These are phyloP conservation scores for Dryas drummondii DNA, from an alignment of 306 rosid genomes.

Conservation along the genomic window DNA sequence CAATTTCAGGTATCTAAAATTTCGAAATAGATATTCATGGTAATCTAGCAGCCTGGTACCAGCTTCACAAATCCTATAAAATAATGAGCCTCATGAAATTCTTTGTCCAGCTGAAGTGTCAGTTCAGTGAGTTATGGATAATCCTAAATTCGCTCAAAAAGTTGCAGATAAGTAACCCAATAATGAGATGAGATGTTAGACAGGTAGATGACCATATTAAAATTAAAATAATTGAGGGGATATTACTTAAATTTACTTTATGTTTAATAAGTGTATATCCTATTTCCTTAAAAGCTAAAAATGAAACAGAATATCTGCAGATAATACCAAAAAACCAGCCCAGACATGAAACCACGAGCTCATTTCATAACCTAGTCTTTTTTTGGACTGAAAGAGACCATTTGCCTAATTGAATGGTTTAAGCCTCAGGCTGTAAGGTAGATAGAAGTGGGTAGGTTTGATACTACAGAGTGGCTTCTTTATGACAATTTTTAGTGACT, in stretches of 20 bases:
- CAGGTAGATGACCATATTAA: background rate
- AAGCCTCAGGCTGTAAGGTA: no score
- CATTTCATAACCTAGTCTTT: no score
- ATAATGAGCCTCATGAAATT: background rate
- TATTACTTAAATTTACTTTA: background rate
- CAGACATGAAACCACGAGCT: background rate
- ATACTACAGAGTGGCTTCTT: no score
- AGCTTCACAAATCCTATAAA: background rate
- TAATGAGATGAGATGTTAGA: background rate
- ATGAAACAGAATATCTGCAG: background rate
- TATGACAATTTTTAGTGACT: no score
- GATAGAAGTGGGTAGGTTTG: no score
- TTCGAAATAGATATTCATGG: constrained; percentile 1
- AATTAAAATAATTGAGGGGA: background rate
- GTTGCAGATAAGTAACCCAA: background rate
- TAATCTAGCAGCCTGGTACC: background rate
- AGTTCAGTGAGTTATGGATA: background rate
- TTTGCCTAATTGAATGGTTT: no score
- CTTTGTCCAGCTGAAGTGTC: background rate
- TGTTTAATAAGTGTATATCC: background rate
- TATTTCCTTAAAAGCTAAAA: background rate
- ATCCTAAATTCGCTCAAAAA: background rate
- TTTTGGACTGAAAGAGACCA: no score
- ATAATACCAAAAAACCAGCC: background rate
- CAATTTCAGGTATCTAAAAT: constrained; percentile 17